These are phyloP conservation scores for Epichloe sylvatica DNA, from an alignment of 2,329 filamentous ascomycete genomes.

Conservation along the genomic window DNA sequence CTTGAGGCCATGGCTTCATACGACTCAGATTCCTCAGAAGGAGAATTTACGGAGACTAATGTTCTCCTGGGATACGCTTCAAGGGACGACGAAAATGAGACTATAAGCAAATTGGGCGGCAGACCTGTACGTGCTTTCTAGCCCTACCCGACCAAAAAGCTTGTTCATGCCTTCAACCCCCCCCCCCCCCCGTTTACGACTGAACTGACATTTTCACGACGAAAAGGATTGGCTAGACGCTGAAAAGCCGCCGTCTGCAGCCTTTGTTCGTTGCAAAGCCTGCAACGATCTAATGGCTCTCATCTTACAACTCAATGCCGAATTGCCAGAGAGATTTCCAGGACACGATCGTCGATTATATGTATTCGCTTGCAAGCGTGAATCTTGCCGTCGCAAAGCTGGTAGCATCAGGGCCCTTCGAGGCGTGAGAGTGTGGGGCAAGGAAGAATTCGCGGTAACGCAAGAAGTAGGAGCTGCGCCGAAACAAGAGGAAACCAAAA, in stretches of 20 bases:
- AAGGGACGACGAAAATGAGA: constrained; percentile 64
- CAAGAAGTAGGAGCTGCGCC: constrained; percentile 19
- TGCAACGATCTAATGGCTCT: constrained; percentile 76
- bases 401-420: constrained; percentile 69
- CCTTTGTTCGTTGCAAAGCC: constrained; percentile 70
- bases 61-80: constrained; percentile 84
- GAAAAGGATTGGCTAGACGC: constrained; percentile 68
- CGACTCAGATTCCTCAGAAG: constrained; percentile 72
- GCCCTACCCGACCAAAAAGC: neutral
- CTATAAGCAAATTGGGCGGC: constrained; percentile 78
- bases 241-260: constrained; percentile 55
- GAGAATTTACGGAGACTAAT: constrained; percentile 64
- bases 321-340: constrained; percentile 75
- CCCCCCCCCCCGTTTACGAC: neutral
- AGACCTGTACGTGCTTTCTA: constrained; percentile 49
- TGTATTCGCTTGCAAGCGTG: constrained; percentile 66
- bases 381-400: constrained; percentile 65
- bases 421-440: constrained; percentile 44
- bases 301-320: constrained; percentile 80
- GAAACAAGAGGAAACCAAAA: constrained; percentile 20
- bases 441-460: constrained; percentile 20
- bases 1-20: constrained; percentile 51
- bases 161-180: neutral
- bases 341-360: constrained; percentile 80
- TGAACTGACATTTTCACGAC: neutral